Base-by-base conservation (phyloP, 495 filamentous ascomycete species). In the Parathielavia hyrcaniae region DNA sequence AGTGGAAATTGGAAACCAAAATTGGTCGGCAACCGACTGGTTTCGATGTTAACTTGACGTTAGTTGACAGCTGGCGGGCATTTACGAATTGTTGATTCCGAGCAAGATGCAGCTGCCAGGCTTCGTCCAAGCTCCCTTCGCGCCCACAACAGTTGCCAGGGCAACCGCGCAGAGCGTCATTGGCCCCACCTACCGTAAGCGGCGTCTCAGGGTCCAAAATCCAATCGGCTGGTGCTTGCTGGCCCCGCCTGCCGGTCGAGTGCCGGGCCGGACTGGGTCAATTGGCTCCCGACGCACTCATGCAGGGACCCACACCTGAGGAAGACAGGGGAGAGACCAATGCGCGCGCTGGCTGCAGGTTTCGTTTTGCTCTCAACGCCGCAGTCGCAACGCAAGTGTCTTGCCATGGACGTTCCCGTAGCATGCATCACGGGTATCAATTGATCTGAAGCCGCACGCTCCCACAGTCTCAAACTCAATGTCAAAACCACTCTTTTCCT, bases 121-220 rank as follows among this genome's bases (percentile, higher is more conserved):
- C 52, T 23, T 17, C 43, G 54, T 49, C 54, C 49, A 61, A 61
- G 59, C 59, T 57, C 59, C 54, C 32, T 40, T 19, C 16, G 40
- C 34, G 26, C 20, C 38, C 26, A 38, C 50, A 47, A 41, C 55
- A 30, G 55, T 61, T 56, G 59, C 60, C 55, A 38, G 60, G 55
- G 60, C 60, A 62, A 62, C 60, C n/a, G n/a, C n/a, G n/a, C n/a
- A n/a, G n/a, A 36, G 36, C 20, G 16, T 40, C 22, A 19, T 22
- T 23, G 43, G 20, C 51, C 62, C 62, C 62, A 61, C 58, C 53
- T 64, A n/a, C 48, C 34, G 50, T 52, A 56, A 63, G 60, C 26
- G 50, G 53, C 26, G 26, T 30, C 26, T 6, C 26, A 30, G 44
- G 43, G 19, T 10, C 14, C 5, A n/a, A n/a, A n/a, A 36, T 10